Evolutionary conservation across 768 basidiomycete genomes (phyloP), one percentile per base, ranked within the genome.

Genomic region (Suillus occidentalis): DNA sequence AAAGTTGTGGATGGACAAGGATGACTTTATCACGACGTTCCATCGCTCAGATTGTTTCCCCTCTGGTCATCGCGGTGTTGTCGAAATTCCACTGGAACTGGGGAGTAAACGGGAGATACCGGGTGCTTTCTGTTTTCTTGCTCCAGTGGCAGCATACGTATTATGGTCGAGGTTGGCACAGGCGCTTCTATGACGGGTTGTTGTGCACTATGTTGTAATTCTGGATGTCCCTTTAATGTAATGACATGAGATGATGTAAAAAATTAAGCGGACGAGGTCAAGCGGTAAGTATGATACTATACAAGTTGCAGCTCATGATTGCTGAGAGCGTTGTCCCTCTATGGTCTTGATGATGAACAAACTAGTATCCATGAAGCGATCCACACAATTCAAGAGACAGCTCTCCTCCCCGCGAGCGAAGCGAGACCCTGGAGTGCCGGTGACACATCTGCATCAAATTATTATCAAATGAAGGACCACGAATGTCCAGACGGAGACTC

Each of bases 361-460:
- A 72, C 88, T 91, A 43, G 89, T 86, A 79, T 98, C 96, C 70
- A 98, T 80, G 80, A 97, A 98, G 64, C 95, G 83, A 64, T 93
- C 92, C 59, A 97, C 94, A 73, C 96, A 97, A 78, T 96, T 95
- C 61, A 84, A 80, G 58, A 98, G 83, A 75, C 96, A 98, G 63
- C 80, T 82, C 71, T 90, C 87, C 78, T 98, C 96, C 47, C 85
- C 79, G 58, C 89, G 82, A 25, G 92, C 90, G 76, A 97, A 95
- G 36, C 87, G 81, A 14, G 86, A 89, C 10, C 89, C 89, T 14
- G 92, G 90, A 20, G 87, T 86, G 55, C 92, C 85, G 1, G 91
- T 89, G 61, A 96, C 83, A 73, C 95, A 97, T 75, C 94, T 95
- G 67, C 52, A 65, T 56, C 45, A 63, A 50, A 65, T 9, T n/a